Conservation (phyloP, 345 rosid species). For the Citrus glauca region DNA sequence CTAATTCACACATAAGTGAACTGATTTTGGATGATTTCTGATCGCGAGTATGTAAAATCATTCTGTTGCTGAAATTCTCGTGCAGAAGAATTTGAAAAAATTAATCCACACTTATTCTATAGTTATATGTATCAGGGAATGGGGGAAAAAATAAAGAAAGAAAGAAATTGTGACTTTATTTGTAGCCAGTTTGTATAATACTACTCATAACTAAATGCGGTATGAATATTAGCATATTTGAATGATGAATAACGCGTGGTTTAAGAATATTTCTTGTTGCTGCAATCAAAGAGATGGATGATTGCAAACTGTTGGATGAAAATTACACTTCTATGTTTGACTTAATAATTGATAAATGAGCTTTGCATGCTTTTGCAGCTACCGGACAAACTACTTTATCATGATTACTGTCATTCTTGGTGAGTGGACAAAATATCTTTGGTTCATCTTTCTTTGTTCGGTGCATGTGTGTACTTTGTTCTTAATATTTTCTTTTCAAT, state of each 20-base stretch:
- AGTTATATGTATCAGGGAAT: not conserved
- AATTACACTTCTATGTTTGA: not conserved
- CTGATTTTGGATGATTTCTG: not conserved
- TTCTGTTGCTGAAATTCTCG: not conserved
- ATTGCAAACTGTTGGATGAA: not conserved
- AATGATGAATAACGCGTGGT: not conserved
- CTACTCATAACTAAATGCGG: not conserved
- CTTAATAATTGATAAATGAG: not conserved
- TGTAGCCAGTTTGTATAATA: not conserved
- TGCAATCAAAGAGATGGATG: not conserved
- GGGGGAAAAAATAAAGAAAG: not conserved
- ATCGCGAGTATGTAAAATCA: not conserved
- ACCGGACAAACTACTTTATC: constrained; percentile 92
- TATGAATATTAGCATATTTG: not conserved
- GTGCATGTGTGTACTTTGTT: not conserved
- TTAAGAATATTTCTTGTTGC: not conserved
- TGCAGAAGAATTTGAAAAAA: not conserved
- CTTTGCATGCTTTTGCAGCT: constrained; percentile 51
- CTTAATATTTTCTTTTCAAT: not conserved
- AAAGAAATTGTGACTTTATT: not conserved
- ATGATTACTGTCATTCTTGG: constrained; percentile 82
- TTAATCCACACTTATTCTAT: not conserved
- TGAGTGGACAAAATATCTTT: constrained; percentile 26
- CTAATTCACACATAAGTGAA: not conserved
- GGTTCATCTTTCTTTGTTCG: not conserved